Evolutionary conservation across 140 eudicot genomes (phyloP).

Genomic region (Flaveria floridana): DNA sequence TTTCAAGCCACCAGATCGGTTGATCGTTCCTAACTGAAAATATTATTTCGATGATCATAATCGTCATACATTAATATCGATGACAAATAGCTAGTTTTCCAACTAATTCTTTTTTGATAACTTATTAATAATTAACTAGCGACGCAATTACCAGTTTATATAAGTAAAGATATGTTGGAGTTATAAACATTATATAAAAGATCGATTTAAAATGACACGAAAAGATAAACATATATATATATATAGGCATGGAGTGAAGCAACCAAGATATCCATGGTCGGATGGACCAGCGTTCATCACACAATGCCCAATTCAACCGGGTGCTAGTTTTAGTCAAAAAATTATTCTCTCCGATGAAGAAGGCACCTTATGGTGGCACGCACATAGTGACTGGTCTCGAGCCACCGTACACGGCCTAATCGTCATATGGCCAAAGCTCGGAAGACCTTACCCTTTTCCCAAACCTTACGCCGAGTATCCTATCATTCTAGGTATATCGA

Average conservation of each 20-base stretch:
- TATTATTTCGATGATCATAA: too few relatives aligned
- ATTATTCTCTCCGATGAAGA: constrained; percentile 45
- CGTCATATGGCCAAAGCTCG: constrained; percentile 40
- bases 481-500: constrained; percentile 42
- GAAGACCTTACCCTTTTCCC: constrained; percentile 47
- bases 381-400: constrained; percentile 68
- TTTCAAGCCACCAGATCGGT: too few relatives aligned
- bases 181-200: too few relatives aligned
- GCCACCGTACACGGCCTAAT: constrained; percentile 63
- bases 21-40: too few relatives aligned
- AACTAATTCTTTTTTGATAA: too few relatives aligned
- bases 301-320: constrained; percentile 55
- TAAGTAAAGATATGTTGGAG: too few relatives aligned
- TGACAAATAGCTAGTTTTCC: too few relatives aligned
- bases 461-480: constrained; percentile 52
- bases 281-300: constrained; percentile 60
- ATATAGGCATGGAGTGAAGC: constrained; percentile 63
- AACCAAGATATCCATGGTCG: constrained; percentile 63
- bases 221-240: background rate
- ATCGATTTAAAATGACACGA: background rate
- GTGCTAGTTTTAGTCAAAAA: constrained; percentile 45
- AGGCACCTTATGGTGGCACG: constrained; percentile 77
- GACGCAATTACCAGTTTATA: too few relatives aligned
- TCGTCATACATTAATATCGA: too few relatives aligned
- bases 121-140: too few relatives aligned